Evolutionary conservation across 371 early-diverging fungal species (phyloP).

Genomic region (Mortierella sp.): DNA sequence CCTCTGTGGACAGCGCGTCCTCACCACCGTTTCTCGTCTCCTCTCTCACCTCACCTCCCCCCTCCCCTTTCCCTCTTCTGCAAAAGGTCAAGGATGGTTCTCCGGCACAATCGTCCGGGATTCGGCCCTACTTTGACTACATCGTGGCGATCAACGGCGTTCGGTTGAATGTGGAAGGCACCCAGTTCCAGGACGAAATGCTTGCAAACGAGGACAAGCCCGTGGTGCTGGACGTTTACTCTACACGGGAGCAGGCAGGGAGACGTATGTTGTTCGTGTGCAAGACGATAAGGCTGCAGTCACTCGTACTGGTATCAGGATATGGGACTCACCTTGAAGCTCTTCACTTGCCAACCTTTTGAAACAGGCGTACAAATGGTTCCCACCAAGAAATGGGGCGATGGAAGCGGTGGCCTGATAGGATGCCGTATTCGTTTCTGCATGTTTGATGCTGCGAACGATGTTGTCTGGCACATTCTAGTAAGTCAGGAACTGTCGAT

Average conservation of each 20-base stretch:
- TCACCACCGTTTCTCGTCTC: neutral
- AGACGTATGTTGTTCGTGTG: slow-evolving; percentile 57
- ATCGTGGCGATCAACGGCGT: slow-evolving; percentile 74
- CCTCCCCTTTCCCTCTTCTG: neutral
- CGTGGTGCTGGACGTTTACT: slow-evolving; percentile 72
- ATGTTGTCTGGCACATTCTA: slow-evolving; percentile 83
- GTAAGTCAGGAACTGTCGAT: slow-evolving; percentile 9
- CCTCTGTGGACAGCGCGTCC: slow-evolving; percentile 1
- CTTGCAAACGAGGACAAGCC: slow-evolving; percentile 63
- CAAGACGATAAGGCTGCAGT: too few species aligned
- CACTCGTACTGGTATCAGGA: neutral
- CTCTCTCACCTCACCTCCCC: neutral
- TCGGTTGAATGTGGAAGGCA: slow-evolving; percentile 64
- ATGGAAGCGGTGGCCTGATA: slow-evolving; percentile 53
- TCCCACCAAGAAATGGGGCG: slow-evolving; percentile 65
- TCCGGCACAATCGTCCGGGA: slow-evolving; percentile 76
- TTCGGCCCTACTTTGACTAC: slow-evolving; percentile 83
- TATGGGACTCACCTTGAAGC: neutral
- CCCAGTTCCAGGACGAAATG: slow-evolving; percentile 60
- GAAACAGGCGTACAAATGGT: slow-evolving; percentile 63
- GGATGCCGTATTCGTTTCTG: slow-evolving; percentile 83
- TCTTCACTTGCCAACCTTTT: neutral
- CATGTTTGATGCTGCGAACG: slow-evolving; percentile 71
- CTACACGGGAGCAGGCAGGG: slow-evolving; percentile 71
- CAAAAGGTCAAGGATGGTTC: slow-evolving; percentile 72